Conservation (phyloP, 2,329 filamentous ascomycete species). For the Alternaria viburni region DNA sequence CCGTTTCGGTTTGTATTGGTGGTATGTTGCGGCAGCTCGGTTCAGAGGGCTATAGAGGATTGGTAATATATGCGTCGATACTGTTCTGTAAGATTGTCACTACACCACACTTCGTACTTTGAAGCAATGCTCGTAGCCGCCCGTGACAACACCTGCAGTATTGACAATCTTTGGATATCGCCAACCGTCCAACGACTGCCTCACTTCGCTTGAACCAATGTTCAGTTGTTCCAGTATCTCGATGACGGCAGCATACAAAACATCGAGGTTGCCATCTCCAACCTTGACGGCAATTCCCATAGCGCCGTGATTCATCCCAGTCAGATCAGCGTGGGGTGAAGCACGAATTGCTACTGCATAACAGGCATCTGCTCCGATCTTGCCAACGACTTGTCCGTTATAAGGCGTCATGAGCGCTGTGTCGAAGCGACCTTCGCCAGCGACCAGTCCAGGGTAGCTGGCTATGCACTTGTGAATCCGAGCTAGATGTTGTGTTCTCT, state of each 20-base stretch:
- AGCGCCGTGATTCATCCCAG: not conserved
- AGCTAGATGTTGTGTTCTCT: not conserved
- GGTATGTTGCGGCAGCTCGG: not conserved
- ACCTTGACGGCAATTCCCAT: conserved; percentile 58
- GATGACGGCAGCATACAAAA: conserved; percentile 53
- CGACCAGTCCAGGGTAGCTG: conserved; percentile 53
- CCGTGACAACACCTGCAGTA: not conserved
- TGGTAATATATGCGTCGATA: not conserved
- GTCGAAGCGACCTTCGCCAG: conserved; percentile 56
- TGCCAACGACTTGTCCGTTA: conserved; percentile 51
- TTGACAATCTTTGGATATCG: not conserved
- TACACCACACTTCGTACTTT: not conserved
- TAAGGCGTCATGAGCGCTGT: conserved; percentile 54
- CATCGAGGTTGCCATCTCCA: conserved; percentile 55
- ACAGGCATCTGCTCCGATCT: conserved; percentile 58
- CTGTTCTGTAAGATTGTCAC: not conserved
- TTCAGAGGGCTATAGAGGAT: not conserved
- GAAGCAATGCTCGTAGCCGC: not conserved
- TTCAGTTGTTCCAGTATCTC: conserved; percentile 55
- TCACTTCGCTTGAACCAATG: conserved; percentile 41
- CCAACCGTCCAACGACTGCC: not conserved
- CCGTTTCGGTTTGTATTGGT: not conserved
- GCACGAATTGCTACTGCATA: conserved; percentile 53
- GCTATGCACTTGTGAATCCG: conserved; percentile 46
- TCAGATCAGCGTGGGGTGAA: conserved; percentile 27